Evolutionary conservation across 1,139 yeast species (phyloP).

Genomic region (Tardiomyces depauwii): DNA sequence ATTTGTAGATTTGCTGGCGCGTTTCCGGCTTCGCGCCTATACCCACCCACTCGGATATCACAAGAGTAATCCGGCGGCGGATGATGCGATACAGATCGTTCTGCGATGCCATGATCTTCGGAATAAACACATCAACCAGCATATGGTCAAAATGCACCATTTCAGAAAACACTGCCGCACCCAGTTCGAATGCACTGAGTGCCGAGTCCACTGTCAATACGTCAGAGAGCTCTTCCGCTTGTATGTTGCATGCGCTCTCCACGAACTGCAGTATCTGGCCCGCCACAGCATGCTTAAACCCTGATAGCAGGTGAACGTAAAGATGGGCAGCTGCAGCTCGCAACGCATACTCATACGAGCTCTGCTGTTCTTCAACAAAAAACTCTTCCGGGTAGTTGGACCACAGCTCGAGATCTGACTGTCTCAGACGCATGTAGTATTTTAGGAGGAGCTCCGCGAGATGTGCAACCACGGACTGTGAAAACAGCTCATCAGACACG

Average conservation of each 20-base stretch:
- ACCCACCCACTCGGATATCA: constrained; percentile 72
- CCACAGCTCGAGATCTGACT: constrained; percentile 76
- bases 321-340: constrained; percentile 84
- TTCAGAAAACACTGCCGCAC: constrained; percentile 55
- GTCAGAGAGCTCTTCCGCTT: constrained; percentile 31
- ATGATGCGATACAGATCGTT: constrained; percentile 39
- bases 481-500: constrained; percentile 45
- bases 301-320: constrained; percentile 60
- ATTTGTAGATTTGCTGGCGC: constrained; percentile 47
- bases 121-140: constrained; percentile 49
- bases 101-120: constrained; percentile 34
- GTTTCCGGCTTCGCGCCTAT: constrained; percentile 52
- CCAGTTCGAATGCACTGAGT: constrained; percentile 69
- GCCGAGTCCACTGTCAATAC: constrained; percentile 68
- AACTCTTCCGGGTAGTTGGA: constrained; percentile 82
- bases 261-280: constrained; percentile 55
- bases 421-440: constrained; percentile 63
- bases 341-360: constrained; percentile 75
- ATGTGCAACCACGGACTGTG: constrained; percentile 41
- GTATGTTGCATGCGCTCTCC: constrained; percentile 36
- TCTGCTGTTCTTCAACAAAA: constrained; percentile 68
- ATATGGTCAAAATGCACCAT: constrained; percentile 53
- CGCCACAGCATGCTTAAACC: constrained; percentile 51
- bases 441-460: constrained; percentile 57
- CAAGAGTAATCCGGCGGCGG: constrained; percentile 63